These are phyloP conservation scores for Leccinum boreale DNA, from an alignment of 768 basidiomycete species.

Conservation along the genomic window DNA sequence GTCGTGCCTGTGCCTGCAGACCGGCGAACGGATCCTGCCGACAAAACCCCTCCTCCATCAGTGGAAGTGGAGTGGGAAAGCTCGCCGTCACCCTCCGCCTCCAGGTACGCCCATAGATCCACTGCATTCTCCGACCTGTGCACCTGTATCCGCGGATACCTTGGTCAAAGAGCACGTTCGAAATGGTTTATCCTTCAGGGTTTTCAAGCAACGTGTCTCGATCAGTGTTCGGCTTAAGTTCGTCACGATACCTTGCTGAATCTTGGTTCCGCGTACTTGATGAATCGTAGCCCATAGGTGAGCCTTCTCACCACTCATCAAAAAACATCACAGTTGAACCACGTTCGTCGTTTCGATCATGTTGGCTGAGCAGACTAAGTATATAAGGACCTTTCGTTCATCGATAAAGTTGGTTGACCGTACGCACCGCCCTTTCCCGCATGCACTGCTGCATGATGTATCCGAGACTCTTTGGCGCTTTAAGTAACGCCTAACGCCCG, in stretches of 20 bases:
- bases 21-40: too few relatives aligned
- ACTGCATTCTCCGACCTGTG: slow-evolving; percentile 21
- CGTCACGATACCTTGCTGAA: slow-evolving; percentile 6
- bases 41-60: too few relatives aligned
- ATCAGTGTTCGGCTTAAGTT: slow-evolving; percentile 10
- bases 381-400: slow-evolving; percentile 5
- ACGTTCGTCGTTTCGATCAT: slow-evolving; percentile 10
- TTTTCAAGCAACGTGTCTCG: slow-evolving; percentile 1
- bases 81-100: slow-evolving; percentile 50
- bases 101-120: slow-evolving; percentile 28
- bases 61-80: slow-evolving; percentile 44
- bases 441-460: background rate
- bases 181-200: slow-evolving; percentile 3
- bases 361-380: background rate
- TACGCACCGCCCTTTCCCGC: slow-evolving; percentile 2
- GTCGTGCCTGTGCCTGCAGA: too few relatives aligned
- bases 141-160: slow-evolving; percentile 32
- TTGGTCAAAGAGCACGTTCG: slow-evolving; percentile 17
- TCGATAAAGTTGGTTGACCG: slow-evolving; percentile 17
- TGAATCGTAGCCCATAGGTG: slow-evolving; percentile 7
- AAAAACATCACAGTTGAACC: background rate
- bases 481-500: background rate
- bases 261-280: background rate
- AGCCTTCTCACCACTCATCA: slow-evolving; percentile 4
- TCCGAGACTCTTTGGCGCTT: background rate